Conservation (phyloP, 768 basidiomycete genomes). For the Amanita pallidorosea region DNA sequence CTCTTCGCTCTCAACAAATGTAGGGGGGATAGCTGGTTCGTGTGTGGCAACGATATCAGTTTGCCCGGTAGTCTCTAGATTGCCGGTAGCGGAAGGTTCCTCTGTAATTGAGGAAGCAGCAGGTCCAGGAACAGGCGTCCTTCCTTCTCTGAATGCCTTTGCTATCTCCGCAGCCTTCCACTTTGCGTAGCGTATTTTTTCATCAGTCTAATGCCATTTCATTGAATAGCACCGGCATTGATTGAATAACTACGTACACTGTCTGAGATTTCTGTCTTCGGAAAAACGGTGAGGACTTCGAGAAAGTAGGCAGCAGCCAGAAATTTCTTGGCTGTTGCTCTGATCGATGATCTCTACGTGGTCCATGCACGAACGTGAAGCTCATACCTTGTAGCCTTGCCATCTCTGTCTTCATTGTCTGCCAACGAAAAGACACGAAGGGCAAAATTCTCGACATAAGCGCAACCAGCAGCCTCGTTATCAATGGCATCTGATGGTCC, state of each 20-base stretch:
- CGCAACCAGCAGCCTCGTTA: conserved; percentile 71
- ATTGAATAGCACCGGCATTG: neutral
- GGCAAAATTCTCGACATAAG: conserved; percentile 94
- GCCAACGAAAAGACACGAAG: conserved; percentile 79
- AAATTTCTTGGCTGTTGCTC: conserved; percentile 89
- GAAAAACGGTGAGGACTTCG: conserved; percentile 76
- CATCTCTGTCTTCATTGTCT: conserved; percentile 84
- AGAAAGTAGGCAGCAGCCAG: conserved; percentile 92
- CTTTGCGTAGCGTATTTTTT: conserved; percentile 88
- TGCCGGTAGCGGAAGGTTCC: neutral
- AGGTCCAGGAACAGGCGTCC: conserved; percentile 66
- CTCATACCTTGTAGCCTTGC: conserved; percentile 60
- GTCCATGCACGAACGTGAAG: neutral
- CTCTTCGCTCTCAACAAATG: neutral
- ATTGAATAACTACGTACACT: conserved; percentile 29
- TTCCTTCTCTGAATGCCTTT: conserved; percentile 91
- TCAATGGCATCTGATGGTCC: conserved; percentile 72
- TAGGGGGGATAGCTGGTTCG: too few species aligned
- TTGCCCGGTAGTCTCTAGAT: neutral
- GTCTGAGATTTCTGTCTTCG: conserved; percentile 43
- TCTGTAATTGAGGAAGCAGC: neutral
- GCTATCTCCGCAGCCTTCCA: conserved; percentile 97
- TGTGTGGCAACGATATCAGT: neutral
- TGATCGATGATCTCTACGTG: conserved; percentile 18
- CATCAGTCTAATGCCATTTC: conserved; percentile 45